Conservation (phyloP, 2,329 filamentous ascomycete species). For the Mycogone perniciosa region DNA sequence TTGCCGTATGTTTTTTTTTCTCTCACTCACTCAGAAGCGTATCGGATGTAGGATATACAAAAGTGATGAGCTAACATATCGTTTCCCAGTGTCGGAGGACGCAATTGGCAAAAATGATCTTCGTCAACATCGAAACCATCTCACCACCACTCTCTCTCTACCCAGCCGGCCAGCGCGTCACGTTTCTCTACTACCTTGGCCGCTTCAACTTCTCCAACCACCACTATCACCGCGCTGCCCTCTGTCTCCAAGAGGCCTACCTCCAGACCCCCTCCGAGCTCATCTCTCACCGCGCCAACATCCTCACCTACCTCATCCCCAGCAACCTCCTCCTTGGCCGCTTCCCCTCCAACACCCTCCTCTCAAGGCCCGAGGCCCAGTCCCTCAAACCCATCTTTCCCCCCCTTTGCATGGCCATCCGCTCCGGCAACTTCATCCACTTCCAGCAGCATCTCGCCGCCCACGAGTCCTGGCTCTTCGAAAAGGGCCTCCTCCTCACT, state of each 20-base stretch:
- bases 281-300: constrained; percentile 66
- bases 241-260: constrained; percentile 74
- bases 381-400: constrained; percentile 60
- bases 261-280: constrained; percentile 57
- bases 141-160: constrained; percentile 77
- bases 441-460: constrained; percentile 64
- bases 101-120: constrained; percentile 78
- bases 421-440: constrained; percentile 63
- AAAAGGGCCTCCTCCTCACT: constrained; percentile 67
- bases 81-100: constrained; percentile 64
- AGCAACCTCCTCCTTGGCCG: constrained; percentile 79
- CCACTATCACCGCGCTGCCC: constrained; percentile 71
- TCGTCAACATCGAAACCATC: constrained; percentile 77
- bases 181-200: constrained; percentile 90
- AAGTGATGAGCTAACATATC: background rate
- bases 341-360: constrained; percentile 63
- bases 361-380: constrained; percentile 56
- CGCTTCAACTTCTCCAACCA: constrained; percentile 82
- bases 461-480: constrained; percentile 66
- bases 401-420: constrained; percentile 67
- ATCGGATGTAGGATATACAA: background rate
- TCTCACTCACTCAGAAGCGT: background rate
- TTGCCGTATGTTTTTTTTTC: constrained; percentile 52
- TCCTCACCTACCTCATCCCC: constrained; percentile 78
- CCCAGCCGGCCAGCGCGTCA: constrained; percentile 79